Conservation (phyloP, 805 yeast genomes). For the Saturnispora galanensis region DNA sequence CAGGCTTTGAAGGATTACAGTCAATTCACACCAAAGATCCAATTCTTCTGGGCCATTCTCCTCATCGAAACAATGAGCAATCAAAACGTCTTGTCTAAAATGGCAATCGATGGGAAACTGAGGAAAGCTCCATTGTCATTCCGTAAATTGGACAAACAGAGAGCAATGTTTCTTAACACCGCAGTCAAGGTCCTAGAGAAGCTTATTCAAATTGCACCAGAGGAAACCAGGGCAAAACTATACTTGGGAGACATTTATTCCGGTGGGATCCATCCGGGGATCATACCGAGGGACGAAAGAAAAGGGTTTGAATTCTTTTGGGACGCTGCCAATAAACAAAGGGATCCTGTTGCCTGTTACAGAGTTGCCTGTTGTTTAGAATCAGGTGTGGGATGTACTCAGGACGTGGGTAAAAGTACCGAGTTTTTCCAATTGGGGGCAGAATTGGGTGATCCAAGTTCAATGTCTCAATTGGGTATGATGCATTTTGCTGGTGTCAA, state of each 20-base stretch:
- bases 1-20: conserved; percentile 28
- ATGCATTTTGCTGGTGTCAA: conserved; percentile 37
- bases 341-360: conserved; percentile 54
- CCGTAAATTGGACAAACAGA: conserved; percentile 40
- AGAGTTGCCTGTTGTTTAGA: conserved; percentile 65
- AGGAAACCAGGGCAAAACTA: conserved; percentile 47
- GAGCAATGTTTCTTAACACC: conserved; percentile 45
- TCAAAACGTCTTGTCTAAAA: conserved; percentile 33
- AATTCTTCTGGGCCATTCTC: conserved; percentile 53
- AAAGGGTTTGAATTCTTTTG: conserved; percentile 53
- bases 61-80: conserved; percentile 39
- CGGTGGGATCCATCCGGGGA: conserved; percentile 37
- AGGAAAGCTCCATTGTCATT: conserved; percentile 30
- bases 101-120: conserved; percentile 38
- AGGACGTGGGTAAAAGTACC: conserved; percentile 38
- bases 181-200: conserved; percentile 53
- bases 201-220: conserved; percentile 36
- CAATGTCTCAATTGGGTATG: conserved; percentile 71
- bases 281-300: conserved; percentile 41
- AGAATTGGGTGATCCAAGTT: conserved; percentile 46
- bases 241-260: conserved; percentile 55
- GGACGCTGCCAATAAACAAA: conserved; percentile 44
- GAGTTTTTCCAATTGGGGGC: conserved; percentile 53
- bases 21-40: conserved; percentile 40
- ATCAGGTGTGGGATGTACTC: conserved; percentile 45